phyloP scores from a whole-genome alignment of 2,329 filamentous ascomycete species.

The Trichophyton verrucosum region DNA sequence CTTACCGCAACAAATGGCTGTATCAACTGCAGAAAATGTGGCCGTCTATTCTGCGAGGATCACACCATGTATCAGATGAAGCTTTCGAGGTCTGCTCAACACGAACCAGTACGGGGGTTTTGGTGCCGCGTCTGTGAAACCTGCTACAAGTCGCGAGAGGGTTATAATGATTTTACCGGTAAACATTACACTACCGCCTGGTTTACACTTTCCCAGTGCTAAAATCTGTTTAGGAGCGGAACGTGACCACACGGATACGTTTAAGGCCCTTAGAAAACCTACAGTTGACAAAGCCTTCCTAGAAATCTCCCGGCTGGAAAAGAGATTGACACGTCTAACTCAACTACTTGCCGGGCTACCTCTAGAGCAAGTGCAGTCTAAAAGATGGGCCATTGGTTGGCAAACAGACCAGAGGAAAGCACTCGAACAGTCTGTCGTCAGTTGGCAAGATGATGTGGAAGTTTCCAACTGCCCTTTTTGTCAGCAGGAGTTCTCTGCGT shows the following conservation, averaged over 20 bases:
- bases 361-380: slow-evolving; percentile 48
- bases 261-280: slow-evolving; percentile 58
- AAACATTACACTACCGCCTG: neutral
- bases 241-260: slow-evolving; percentile 59
- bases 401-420: slow-evolving; percentile 65
- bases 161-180: slow-evolving; percentile 80
- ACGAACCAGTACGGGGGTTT: slow-evolving; percentile 78
- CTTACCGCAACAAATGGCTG: slow-evolving; percentile 68
- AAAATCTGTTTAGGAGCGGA: slow-evolving; percentile 40
- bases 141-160: slow-evolving; percentile 93
- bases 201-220: neutral
- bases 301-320: slow-evolving; percentile 81
- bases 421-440: slow-evolving; percentile 82
- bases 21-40: slow-evolving; percentile 89
- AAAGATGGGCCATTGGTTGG: slow-evolving; percentile 43
- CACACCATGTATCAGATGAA: slow-evolving; percentile 99
- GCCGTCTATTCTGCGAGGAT: slow-evolving; percentile 86
- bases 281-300: slow-evolving; percentile 74
- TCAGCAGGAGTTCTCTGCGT: slow-evolving; percentile 86
- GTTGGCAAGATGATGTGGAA: slow-evolving; percentile 82
- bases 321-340: slow-evolving; percentile 80
- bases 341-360: slow-evolving; percentile 66
- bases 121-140: slow-evolving; percentile 97
- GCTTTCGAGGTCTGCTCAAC: slow-evolving; percentile 72
- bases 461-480: slow-evolving; percentile 83